Percentiles rank a stretch among this genome's conserved stretches.
phyloP scores from a whole-genome alignment of 164 flowering plant genomes.

The Cinnamomum chago region DNA sequence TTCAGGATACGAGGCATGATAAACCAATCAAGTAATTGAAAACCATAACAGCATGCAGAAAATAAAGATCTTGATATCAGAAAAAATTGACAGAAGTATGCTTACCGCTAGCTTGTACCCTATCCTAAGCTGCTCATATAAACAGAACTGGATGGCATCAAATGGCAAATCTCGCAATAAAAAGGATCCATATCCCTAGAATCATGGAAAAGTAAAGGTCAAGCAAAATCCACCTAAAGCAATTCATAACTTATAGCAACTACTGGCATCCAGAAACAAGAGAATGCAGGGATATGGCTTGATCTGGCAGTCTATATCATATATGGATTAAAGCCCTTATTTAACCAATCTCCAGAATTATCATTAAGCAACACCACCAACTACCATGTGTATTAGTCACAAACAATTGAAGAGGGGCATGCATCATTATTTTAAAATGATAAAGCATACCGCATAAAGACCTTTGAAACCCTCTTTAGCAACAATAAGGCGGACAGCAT shows the following conservation, averaged over 20 bases:
- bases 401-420: not conserved
- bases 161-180: conserved; percentile 93
- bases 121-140: conserved; percentile 92
- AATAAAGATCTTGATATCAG: not conserved
- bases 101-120: conserved; percentile 88
- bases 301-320: not conserved
- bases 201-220: conserved; percentile 2
- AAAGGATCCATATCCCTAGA: conserved; percentile 91
- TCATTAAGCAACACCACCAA: not conserved
- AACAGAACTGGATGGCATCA: conserved; percentile 95
- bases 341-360: not conserved
- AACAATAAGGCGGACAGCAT: conserved; percentile 72
- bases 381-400: too few relatives aligned
- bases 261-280: not conserved
- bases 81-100: not conserved
- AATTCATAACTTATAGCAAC: not conserved
- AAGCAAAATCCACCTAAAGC: not conserved
- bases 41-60: not conserved
- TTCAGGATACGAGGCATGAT: not conserved
- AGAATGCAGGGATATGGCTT: not conserved
- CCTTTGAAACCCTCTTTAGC: conserved; percentile 85
- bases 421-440: not conserved
- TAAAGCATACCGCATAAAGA: conserved; percentile 64
- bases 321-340: not conserved
- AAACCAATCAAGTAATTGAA: not conserved